A percentile compares a stretch with the other conserved stretches of the same genome.
These are phyloP conservation scores for Irineochytrium annulatum DNA, from an alignment of 192 early-diverging fungal genomes.

Conservation along the genomic window DNA sequence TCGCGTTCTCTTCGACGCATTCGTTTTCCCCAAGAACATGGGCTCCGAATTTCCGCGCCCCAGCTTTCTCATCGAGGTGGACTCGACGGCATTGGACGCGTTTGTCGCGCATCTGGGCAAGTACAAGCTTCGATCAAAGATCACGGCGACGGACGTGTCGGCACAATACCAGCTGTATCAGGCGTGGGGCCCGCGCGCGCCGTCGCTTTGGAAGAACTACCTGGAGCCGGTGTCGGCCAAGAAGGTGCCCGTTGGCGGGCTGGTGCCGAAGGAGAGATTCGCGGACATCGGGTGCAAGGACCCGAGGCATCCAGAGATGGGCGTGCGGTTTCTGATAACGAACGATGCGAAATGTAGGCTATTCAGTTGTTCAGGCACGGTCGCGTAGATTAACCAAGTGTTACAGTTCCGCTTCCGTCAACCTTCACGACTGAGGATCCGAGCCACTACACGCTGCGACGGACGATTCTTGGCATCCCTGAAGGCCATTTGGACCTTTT, in stretches of 20 bases:
- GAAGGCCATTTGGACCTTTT: conserved; percentile 85
- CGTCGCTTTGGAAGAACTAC: conserved; percentile 24
- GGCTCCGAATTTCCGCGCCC: conserved; percentile 61
- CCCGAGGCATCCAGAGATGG: conserved; percentile 53
- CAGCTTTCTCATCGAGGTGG: conserved; percentile 73
- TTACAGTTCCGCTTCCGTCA: conserved; percentile 41
- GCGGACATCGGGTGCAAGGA: conserved; percentile 40
- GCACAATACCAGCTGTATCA: conserved; percentile 64
- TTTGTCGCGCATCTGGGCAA: conserved; percentile 68
- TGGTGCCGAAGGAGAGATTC: conserved; percentile 32
- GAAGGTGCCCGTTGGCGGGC: conserved; percentile 15
- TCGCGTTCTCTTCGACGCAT: conserved; percentile 81
- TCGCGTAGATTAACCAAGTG: too few species aligned
- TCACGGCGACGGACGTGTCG: conserved; percentile 64
- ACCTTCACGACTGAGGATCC: conserved; percentile 48
- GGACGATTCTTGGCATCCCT: conserved; percentile 81
- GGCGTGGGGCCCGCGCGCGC: conserved; percentile 64
- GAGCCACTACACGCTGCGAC: conserved; percentile 68
- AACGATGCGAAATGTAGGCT: neutral
- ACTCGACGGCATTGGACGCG: conserved; percentile 44
- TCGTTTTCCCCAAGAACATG: conserved; percentile 73
- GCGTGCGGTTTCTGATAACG: conserved; percentile 50
- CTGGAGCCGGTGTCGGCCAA: conserved; percentile 2
- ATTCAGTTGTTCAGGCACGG: neutral
- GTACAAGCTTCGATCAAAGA: conserved; percentile 74